phyloP scores from a whole-genome alignment of 495 filamentous ascomycete species.

The Neurospora tetraspora region DNA sequence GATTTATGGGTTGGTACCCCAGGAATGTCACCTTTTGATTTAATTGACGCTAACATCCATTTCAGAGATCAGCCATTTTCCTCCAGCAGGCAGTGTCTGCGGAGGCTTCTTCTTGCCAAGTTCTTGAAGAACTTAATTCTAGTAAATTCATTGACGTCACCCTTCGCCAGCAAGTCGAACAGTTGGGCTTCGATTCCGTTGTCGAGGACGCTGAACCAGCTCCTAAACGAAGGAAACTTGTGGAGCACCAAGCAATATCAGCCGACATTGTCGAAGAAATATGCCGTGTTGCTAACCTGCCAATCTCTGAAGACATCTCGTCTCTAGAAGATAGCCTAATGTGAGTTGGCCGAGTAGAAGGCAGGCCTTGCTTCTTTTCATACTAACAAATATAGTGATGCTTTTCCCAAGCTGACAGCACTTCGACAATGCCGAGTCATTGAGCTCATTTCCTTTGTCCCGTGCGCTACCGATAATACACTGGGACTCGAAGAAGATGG shows the following conservation, averaged over 20 bases:
- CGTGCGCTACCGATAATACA: conserved; percentile 28
- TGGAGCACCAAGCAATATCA: conserved; percentile 5
- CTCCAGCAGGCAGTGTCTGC: conserved; percentile 14
- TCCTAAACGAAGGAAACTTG: conserved; percentile 25
- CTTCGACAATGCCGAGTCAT: conserved; percentile 23
- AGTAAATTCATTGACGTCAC: conserved; percentile 19
- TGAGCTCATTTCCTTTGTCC: conserved; percentile 24
- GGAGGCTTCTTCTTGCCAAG: background rate
- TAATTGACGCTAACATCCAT: conserved; percentile 10
- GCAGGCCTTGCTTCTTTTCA: background rate
- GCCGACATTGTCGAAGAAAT: conserved; percentile 11
- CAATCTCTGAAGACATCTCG: conserved; percentile 7
- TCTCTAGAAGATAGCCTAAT: background rate
- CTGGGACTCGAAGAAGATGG: conserved; percentile 4
- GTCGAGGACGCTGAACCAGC: conserved; percentile 13
- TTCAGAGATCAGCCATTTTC: conserved; percentile 24
- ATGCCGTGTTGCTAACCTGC: conserved; percentile 11
- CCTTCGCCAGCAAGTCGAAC: conserved; percentile 18
- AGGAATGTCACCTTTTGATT: background rate
- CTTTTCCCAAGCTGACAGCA: conserved; percentile 18
- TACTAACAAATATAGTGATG: conserved; percentile 12
- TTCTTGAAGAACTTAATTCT: conserved; percentile 6
- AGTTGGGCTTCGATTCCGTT: conserved; percentile 6
- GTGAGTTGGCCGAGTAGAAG: background rate
- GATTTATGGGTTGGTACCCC: background rate